Base-by-base conservation (phyloP, 2,329 filamentous ascomycete genomes). In the Paramyrothecium sp. region DNA sequence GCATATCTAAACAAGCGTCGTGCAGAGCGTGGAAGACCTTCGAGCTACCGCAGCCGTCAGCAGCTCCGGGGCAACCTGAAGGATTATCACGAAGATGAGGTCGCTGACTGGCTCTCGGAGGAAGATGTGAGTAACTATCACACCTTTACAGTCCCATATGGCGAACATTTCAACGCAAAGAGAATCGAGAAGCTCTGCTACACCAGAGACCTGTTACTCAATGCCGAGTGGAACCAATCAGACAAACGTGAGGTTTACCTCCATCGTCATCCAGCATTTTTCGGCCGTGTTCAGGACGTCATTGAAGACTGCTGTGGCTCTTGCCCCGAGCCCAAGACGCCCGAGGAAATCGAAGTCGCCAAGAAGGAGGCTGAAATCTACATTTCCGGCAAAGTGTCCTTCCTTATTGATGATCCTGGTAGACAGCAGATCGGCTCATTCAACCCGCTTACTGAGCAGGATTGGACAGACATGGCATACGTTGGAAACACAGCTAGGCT, bases 381-480 rank as follows among this genome's bases (percentile, higher is more conserved):
- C 67, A 85, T 96, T 21, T 90, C 87, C 3, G 91, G 91, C 10
- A 80, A 83, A 21, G 80, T 95, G 11, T 78, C 80, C 0, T 96
- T 96, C 71, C 78, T 95, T 63, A 88, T 88, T 60, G 91, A 96
- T 65, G 85, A 96, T 63, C 90, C 92, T 2, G 92, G 92, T 19
- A 82, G 92, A 56, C 92, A 95, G 67, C 76, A 83, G 70, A 85
- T 85, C 53, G 83, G 83, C 23, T 85, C 81, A 11, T 96, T 96
- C 75, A 89, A 95, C 64, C 92, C 91, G 0, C 80, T 94, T 41
- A 93, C 89, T 0, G 87, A 91, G 47, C 82, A 91, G 53, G 91
- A 95, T 67, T 96, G 91, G 90, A 95, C 91, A 1, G 90, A 93
- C 62, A 95, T 96, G 91, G 91, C 91, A 0, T 96, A 96, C 63